phyloP scores from a whole-genome alignment of 345 rosid genomes.

The Abelmoschus esculentus region DNA sequence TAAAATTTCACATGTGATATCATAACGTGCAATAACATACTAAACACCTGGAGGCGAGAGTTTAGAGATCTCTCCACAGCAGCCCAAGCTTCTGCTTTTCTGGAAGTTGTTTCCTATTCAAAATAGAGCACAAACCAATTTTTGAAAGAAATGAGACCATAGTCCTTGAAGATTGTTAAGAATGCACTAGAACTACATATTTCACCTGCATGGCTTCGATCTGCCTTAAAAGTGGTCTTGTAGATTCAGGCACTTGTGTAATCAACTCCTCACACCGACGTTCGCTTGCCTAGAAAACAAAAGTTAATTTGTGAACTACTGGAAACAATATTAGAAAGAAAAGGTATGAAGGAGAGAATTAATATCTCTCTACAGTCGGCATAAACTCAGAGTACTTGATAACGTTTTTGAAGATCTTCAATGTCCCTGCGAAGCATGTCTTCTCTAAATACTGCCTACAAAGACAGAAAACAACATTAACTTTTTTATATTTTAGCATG shows the following conservation, averaged over 20 bases:
- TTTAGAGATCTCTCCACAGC: slow-evolving; percentile 92
- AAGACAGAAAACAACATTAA: slow-evolving; percentile 7
- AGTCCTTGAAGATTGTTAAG: background rate
- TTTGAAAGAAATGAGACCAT: background rate
- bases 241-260: slow-evolving; percentile 96
- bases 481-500: background rate
- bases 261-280: slow-evolving; percentile 98
- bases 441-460: slow-evolving; percentile 73
- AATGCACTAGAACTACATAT: slow-evolving; percentile 6
- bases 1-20: slow-evolving; percentile 4
- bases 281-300: slow-evolving; percentile 70
- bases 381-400: slow-evolving; percentile 51
- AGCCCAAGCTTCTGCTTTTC: slow-evolving; percentile 96
- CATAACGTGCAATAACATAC: slow-evolving; percentile 8
- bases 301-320: slow-evolving; percentile 7
- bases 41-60: slow-evolving; percentile 74
- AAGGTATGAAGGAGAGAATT: background rate
- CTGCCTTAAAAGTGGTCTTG: slow-evolving; percentile 95
- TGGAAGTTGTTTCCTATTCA: slow-evolving; percentile 70
- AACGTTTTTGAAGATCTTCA: slow-evolving; percentile 87
- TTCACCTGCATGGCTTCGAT: slow-evolving; percentile 96
- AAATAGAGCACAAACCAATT: slow-evolving; percentile 10
- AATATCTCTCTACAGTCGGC: background rate
- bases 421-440: slow-evolving; percentile 71
- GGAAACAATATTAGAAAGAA: background rate